Conservation (phyloP, 352 stramenopile species). For the Peronospora destructor region DNA sequence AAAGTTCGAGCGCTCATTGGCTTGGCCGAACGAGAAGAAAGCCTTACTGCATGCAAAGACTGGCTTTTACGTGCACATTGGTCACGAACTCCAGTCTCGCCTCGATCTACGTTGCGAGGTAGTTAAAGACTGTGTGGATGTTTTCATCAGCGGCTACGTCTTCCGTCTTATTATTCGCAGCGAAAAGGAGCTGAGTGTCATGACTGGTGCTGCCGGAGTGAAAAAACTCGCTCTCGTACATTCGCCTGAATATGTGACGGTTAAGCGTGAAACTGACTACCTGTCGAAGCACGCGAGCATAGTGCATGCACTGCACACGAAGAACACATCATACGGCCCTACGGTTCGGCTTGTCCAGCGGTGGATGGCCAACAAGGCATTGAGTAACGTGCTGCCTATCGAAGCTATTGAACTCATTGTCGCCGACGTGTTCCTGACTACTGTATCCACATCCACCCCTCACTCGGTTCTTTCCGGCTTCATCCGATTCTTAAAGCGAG, state of each 20-base stretch:
- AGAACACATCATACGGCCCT: constrained; percentile 70
- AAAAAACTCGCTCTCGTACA: constrained; percentile 60
- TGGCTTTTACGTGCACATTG: constrained; percentile 86
- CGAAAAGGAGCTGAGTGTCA: constrained; percentile 64
- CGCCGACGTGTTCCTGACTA: constrained; percentile 59
- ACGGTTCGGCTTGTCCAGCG: constrained; percentile 73
- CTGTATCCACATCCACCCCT: constrained; percentile 41
- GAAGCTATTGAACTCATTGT: constrained; percentile 79
- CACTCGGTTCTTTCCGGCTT: constrained; percentile 79
- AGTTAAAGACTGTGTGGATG: constrained; percentile 66
- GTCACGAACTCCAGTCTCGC: constrained; percentile 63
- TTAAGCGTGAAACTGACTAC: constrained; percentile 61
- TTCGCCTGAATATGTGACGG: constrained; percentile 51
- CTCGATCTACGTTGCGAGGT: constrained; percentile 64
- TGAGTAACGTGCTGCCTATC: constrained; percentile 61
- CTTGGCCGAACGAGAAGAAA: constrained; percentile 79
- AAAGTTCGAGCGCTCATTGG: constrained; percentile 79
- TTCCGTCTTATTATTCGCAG: constrained; percentile 80
- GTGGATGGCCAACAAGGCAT: constrained; percentile 77
- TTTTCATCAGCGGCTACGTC: constrained; percentile 74
- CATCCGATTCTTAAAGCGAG: constrained; percentile 64
- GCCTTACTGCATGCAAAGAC: constrained; percentile 80
- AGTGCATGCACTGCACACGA: constrained; percentile 70
- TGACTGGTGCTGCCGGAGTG: constrained; percentile 44
- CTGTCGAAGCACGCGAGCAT: constrained; percentile 54